Evolutionary conservation across 1,139 yeast species (phyloP), one percentile per base, ranked within the genome.

Genomic region (Scheffersomyces parashehatae): DNA sequence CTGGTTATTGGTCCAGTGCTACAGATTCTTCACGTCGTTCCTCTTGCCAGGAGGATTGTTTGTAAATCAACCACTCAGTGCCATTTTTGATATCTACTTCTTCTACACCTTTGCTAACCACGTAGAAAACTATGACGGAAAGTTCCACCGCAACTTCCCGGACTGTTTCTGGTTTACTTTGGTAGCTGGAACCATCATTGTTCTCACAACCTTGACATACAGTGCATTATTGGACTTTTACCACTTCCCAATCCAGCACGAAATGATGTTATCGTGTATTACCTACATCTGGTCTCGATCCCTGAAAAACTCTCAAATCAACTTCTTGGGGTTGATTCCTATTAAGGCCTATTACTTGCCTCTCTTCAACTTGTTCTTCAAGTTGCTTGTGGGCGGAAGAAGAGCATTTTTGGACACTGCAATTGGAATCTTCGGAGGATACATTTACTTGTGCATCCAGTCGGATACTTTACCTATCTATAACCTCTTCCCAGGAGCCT

Each of bases 281-380:
- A 77, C 83, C 2, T 82, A 74, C 55, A 73, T 82, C 30, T 82
- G 86, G 86, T 77, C 84, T 14, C 63, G 85, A 35, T 64, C 72
- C 2, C 74, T 70, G 58, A 78, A 80, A 57, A 70, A 75, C 53
- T 69, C 78, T 35, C 66, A 66, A 29, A 79, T 81, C 38, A 76
- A 73, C 49, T 77, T 81, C 49, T 63, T 80, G 54, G 77, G 78
- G 1, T 61, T 82, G 44, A 61, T 82, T 44, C 82, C 83, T 3
- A 73, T 82, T 36, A 79, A 79, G 52, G 85, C 84, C 0, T 79
- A 80, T 42, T 71, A 81, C 48, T 62, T 82, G 44, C 88, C 88
- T 3, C 64, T 81, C 8, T 82, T 80, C 39, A 75, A 79, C 36
- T 52, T 81, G 32, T 76, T 78, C 1, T 66, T 78, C 52, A 70